phyloP scores from a whole-genome alignment of 2,329 filamentous ascomycete genomes.

The Cladosporium sp. region DNA sequence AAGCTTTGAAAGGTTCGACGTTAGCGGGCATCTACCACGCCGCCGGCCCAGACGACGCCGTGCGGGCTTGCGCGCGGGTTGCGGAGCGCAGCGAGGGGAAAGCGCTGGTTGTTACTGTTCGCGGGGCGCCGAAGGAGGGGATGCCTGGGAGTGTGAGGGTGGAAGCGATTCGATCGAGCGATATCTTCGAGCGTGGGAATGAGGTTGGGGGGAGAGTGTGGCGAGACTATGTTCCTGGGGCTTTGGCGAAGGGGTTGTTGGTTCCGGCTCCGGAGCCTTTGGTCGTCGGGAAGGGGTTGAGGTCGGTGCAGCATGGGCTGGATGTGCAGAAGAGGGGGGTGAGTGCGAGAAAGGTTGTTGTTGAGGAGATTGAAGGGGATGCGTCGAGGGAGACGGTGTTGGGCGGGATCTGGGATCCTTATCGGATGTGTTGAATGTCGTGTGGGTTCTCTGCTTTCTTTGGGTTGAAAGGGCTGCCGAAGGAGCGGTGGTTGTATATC shows the following conservation, averaged over 20 bases:
- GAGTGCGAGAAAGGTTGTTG: conserved; percentile 47
- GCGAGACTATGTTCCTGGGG: conserved; percentile 30
- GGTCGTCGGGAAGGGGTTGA: conserved; percentile 45
- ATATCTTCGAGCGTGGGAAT: conserved; percentile 29
- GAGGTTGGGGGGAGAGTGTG: conserved; percentile 33
- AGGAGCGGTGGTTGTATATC: background rate
- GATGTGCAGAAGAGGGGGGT: conserved; percentile 42
- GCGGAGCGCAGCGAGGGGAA: conserved; percentile 31
- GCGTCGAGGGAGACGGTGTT: background rate
- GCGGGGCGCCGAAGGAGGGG: conserved; percentile 26
- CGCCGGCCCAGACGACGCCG: conserved; percentile 27
- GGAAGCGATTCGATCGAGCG: conserved; percentile 29
- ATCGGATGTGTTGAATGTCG: background rate
- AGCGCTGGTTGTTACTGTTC: conserved; percentile 32
- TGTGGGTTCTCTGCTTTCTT: too few relatives aligned
- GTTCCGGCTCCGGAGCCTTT: conserved; percentile 42
- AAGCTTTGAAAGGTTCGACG: conserved; percentile 32
- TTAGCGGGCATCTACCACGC: conserved; percentile 35
- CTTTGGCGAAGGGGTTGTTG: conserved; percentile 40
- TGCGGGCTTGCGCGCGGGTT: conserved; percentile 31
- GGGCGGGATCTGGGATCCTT: background rate
- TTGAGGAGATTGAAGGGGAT: conserved; percentile 23
- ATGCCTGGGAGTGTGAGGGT: conserved; percentile 30
- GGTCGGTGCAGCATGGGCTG: conserved; percentile 44
- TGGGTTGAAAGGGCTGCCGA: background rate